Evolutionary conservation across 148 eudicot genomes (phyloP).

Genomic region (Pouteria glomerata): DNA sequence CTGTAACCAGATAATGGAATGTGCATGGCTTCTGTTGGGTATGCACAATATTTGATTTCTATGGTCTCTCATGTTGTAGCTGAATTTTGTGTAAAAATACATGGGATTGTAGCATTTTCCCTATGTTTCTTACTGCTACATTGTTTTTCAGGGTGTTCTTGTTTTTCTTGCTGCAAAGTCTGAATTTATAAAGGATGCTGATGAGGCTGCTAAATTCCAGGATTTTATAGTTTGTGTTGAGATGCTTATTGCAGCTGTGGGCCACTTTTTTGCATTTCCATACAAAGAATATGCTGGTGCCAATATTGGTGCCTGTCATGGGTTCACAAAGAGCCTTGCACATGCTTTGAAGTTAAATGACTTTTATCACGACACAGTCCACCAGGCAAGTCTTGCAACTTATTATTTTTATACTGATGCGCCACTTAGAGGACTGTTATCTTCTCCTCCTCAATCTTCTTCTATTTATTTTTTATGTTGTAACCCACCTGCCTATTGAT

Average conservation of each 20-base stretch:
- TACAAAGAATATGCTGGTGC: constrained; percentile 98
- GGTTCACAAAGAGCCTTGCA: constrained; percentile 73
- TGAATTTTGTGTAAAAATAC: background rate
- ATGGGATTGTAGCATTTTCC: background rate
- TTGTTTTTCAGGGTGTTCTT: constrained; percentile 62
- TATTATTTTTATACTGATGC: background rate
- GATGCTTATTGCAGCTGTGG: constrained; percentile 95
- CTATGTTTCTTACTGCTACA: background rate
- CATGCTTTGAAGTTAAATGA: constrained; percentile 91
- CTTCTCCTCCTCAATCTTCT: background rate
- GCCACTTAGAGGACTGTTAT: background rate
- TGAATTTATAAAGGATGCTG: constrained; percentile 61
- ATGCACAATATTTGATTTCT: background rate
- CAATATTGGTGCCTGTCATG: constrained; percentile 67
- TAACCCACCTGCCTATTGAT: background rate
- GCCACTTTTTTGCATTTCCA: constrained; percentile 94
- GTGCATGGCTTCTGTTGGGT: background rate
- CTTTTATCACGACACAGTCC: constrained; percentile 97
- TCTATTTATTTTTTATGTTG: background rate
- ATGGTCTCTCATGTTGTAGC: background rate
- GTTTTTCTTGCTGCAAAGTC: constrained; percentile 95
- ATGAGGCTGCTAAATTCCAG: constrained; percentile 91
- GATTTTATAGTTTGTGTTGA: constrained; percentile 87
- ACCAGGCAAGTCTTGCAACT: constrained; percentile 52
- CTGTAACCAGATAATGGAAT: background rate